Conservation (phyloP, 805 yeast species). For the Priceomyces medius region DNA sequence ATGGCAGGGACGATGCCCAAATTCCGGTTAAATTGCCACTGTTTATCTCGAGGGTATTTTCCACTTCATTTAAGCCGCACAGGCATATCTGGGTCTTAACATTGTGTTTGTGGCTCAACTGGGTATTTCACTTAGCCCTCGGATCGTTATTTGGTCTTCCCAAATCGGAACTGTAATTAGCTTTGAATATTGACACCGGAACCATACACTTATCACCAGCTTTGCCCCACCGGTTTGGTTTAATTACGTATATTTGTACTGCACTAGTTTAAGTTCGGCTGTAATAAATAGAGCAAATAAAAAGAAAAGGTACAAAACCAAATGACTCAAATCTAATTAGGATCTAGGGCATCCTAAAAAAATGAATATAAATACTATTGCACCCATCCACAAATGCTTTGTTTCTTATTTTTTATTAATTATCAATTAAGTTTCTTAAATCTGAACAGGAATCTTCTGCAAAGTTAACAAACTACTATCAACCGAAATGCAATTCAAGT, state of each 20-base stretch:
- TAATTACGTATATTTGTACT: neutral
- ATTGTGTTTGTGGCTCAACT: no score
- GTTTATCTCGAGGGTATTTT: no score
- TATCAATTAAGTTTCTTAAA: neutral
- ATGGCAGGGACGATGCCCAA: no score
- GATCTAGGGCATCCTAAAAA: neutral
- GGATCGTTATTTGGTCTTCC: no score
- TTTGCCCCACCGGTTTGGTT: neutral
- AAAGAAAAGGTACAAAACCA: constrained; percentile 1
- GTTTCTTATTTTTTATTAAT: neutral
- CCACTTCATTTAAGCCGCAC: no score
- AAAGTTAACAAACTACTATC: neutral
- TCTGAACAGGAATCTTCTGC: neutral
- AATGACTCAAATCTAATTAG: neutral
- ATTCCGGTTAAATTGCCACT: no score
- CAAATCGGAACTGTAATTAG: no score
- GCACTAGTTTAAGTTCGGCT: neutral
- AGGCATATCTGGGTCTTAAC: no score
- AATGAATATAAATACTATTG: constrained; percentile 1
- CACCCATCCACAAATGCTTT: constrained; percentile 1
- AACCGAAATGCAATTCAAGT: constrained; percentile 38
- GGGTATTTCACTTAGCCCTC: no score
- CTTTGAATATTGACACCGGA: no score
- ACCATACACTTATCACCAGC: no score
- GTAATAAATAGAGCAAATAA: no score